Evolutionary conservation across 2,329 filamentous ascomycete species (phyloP).

Genomic region (Pezicula carpinea): DNA sequence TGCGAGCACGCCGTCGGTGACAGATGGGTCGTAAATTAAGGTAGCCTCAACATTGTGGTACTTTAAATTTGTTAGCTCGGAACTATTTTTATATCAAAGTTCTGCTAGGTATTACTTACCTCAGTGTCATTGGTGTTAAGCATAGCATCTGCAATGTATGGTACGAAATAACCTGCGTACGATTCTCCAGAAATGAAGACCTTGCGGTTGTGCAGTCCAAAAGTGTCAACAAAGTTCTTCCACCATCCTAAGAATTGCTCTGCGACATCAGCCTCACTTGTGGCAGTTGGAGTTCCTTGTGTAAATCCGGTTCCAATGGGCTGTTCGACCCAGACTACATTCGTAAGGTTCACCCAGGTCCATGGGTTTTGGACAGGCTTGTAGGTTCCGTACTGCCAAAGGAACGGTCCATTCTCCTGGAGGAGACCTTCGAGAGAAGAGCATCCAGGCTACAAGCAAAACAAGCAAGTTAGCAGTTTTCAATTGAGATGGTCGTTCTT

Average conservation of each 20-base stretch:
- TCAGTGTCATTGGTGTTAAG: constrained; percentile 50
- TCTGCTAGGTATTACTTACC: constrained; percentile 5
- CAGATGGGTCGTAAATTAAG: constrained; percentile 68
- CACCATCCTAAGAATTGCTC: constrained; percentile 73
- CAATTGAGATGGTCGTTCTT: not conserved
- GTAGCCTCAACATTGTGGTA: constrained; percentile 67
- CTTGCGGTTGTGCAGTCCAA: constrained; percentile 61
- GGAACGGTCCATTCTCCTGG: constrained; percentile 72
- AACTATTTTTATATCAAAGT: not conserved
- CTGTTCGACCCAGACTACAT: constrained; percentile 27
- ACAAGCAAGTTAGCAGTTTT: constrained; percentile 2
- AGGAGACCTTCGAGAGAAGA: constrained; percentile 63
- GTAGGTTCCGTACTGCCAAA: constrained; percentile 66
- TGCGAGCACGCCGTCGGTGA: constrained; percentile 46
- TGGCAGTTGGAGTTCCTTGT: constrained; percentile 49
- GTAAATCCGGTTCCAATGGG: constrained; percentile 27
- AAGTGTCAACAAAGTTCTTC: constrained; percentile 71
- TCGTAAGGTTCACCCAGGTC: constrained; percentile 26
- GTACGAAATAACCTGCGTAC: constrained; percentile 64
- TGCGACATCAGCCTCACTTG: constrained; percentile 62
- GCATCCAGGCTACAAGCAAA: constrained; percentile 43
- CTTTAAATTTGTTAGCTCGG: constrained; percentile 30
- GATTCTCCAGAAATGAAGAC: constrained; percentile 72
- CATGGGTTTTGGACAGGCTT: constrained; percentile 27
- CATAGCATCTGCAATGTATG: constrained; percentile 71